These are phyloP conservation scores for Spironucleus salmonicida DNA, from an alignment of 208 protist genomes.

Conservation along the genomic window DNA sequence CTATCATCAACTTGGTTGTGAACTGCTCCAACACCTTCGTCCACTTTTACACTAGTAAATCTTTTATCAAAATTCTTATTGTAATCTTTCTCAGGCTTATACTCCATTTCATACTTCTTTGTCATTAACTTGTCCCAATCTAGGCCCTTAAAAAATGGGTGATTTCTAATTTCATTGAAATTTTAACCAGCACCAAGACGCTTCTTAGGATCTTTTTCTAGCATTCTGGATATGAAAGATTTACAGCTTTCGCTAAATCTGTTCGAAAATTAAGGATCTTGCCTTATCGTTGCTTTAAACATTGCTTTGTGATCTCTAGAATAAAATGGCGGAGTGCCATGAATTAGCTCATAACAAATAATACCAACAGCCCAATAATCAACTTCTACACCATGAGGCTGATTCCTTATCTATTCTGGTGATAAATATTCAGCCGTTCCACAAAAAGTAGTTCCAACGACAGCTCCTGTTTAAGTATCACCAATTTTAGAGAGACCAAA, in stretches of 20 bases:
- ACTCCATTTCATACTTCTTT: constrained; percentile 14
- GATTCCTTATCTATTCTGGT: constrained; percentile 47
- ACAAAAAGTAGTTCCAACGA: constrained; percentile 42
- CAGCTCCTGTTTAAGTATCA: constrained; percentile 20
- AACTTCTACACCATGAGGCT: constrained; percentile 40
- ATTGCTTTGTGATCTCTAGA: constrained; percentile 5
- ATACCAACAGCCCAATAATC: constrained; percentile 52
- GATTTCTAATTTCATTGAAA: constrained; percentile 24
- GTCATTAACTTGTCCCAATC: constrained; percentile 27
- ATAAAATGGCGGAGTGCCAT: constrained; percentile 45
- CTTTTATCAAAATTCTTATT: not conserved
- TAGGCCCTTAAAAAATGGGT: constrained; percentile 29
- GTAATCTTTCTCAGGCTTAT: constrained; percentile 21
- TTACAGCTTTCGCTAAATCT: no score
- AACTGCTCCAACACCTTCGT: no score
- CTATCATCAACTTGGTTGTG: no score
- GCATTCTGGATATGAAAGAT: not conserved
- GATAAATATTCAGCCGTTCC: constrained; percentile 53
- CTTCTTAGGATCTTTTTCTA: constrained; percentile 20
- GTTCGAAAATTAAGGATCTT: not conserved
- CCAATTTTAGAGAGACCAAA: constrained; percentile 69
- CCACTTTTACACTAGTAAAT: no score
- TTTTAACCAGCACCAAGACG: not conserved
- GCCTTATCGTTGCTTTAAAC: constrained; percentile 1
- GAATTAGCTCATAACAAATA: constrained; percentile 46